phyloP scores from a whole-genome alignment of 2,329 filamentous ascomycete genomes.

The Macrophomina phaseolina region DNA sequence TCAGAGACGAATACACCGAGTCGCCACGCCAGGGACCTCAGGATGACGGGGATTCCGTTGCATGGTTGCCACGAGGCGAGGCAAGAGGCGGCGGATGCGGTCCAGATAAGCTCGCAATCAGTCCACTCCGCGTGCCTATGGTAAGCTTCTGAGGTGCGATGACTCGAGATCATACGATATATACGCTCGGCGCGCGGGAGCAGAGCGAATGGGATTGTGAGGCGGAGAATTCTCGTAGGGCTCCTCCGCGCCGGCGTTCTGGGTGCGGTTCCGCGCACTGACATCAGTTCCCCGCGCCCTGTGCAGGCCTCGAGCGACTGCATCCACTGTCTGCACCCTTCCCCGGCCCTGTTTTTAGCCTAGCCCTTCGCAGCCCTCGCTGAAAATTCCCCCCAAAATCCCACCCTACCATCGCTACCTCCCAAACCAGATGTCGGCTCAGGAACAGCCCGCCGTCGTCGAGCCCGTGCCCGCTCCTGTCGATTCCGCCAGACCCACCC shows the following conservation, averaged over 20 bases:
- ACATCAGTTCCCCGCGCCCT: slow-evolving; percentile 16
- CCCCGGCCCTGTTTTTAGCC: not conserved
- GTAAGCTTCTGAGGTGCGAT: slow-evolving; percentile 5
- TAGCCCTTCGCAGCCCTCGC: not conserved
- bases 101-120: slow-evolving; percentile 16
- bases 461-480: not conserved
- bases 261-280: slow-evolving; percentile 1
- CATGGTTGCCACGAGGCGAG: slow-evolving; percentile 2
- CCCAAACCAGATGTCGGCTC: not conserved
- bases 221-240: slow-evolving; percentile 11
- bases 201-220: slow-evolving; percentile 5
- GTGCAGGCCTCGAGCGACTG: not conserved
- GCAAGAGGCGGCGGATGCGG: slow-evolving; percentile 1
- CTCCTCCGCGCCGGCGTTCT: slow-evolving; percentile 5
- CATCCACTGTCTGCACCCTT: not conserved
- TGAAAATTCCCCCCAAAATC: not conserved
- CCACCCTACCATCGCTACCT: not conserved
- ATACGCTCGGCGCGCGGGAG: not conserved
- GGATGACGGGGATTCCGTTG: not conserved
- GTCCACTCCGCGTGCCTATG: slow-evolving; percentile 5
- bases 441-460: not conserved
- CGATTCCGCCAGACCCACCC: not conserved
- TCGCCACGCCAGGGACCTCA: slow-evolving; percentile 11
- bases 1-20: not conserved
- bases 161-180: slow-evolving; percentile 14